Percentiles rank a stretch among this genome's conserved stretches.
These are phyloP conservation scores for Ceratocystis papillata DNA, from an alignment of 2,329 filamentous ascomycete species.

Conservation along the genomic window DNA sequence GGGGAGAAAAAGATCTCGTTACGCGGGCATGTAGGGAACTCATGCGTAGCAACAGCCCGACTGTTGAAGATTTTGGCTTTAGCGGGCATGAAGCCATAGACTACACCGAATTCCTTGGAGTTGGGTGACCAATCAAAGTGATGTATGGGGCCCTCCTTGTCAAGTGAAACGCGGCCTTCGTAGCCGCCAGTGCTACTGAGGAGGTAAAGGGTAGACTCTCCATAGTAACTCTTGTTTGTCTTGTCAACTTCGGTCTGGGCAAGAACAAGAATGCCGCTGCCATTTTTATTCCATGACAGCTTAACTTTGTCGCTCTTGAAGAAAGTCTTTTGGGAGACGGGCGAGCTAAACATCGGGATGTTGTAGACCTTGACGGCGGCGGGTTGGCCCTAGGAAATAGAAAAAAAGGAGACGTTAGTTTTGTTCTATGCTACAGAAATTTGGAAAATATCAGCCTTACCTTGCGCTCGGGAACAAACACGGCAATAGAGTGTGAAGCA, in stretches of 20 bases:
- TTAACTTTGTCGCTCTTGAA: constrained; percentile 99
- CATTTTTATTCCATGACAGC: constrained; percentile 91
- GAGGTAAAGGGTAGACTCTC: constrained; percentile 93
- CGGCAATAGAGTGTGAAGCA: constrained; percentile 80
- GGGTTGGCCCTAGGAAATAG: constrained; percentile 62
- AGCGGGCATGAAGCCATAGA: constrained; percentile 98
- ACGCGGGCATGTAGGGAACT: constrained; percentile 74
- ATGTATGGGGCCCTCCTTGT: constrained; percentile 96
- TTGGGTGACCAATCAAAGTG: constrained; percentile 98
- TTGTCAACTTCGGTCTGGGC: constrained; percentile 97
- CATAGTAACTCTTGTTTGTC: constrained; percentile 98
- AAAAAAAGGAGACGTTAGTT: constrained; percentile 24
- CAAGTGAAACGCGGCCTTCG: constrained; percentile 80
- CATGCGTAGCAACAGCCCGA: constrained; percentile 70
- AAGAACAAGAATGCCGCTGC: constrained; percentile 83
- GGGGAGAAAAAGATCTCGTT: constrained; percentile 96
- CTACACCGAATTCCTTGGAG: constrained; percentile 92
- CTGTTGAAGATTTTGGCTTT: constrained; percentile 98
- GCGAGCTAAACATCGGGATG: constrained; percentile 70
- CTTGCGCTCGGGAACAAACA: constrained; percentile 94
- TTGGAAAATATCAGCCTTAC: constrained; percentile 37
- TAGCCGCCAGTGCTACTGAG: constrained; percentile 84
- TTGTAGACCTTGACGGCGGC: constrained; percentile 90
- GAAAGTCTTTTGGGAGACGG: constrained; percentile 95
- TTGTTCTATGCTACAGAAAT: not conserved